Evolutionary conservation across 306 rosid species (phyloP).

Genomic region (Medicago lupulina): DNA sequence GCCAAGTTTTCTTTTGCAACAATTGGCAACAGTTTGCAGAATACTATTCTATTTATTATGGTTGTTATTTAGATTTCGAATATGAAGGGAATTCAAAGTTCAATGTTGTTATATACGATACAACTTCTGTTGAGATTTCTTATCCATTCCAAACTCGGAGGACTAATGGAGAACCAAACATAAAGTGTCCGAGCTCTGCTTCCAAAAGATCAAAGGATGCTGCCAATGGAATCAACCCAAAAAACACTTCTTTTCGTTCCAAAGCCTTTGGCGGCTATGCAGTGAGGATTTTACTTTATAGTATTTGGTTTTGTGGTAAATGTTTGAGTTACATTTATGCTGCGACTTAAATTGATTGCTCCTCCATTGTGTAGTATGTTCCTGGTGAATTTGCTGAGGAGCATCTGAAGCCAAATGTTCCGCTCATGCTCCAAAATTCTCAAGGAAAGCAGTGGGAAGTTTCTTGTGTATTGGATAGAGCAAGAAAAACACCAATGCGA

Average conservation of each 20-base stretch:
- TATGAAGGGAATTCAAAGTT: slow-evolving; percentile 44
- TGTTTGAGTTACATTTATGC: neutral
- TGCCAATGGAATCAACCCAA: slow-evolving; percentile 7
- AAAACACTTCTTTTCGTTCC: slow-evolving; percentile 39
- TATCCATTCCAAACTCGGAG: slow-evolving; percentile 22
- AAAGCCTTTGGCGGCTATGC: neutral
- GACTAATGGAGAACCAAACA: neutral
- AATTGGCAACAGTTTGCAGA: slow-evolving; percentile 35
- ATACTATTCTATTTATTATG: slow-evolving; percentile 28
- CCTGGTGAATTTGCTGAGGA: slow-evolving; percentile 30
- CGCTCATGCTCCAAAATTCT: slow-evolving; percentile 22
- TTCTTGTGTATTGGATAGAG: neutral
- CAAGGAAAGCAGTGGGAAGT: no score
- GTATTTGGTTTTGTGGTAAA: neutral
- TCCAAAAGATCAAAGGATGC: neutral
- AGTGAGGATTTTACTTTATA: slow-evolving; percentile 39
- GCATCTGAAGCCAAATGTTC: slow-evolving; percentile 14
- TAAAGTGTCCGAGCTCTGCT: neutral
- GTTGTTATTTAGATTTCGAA: slow-evolving; percentile 31
- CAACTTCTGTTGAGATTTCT: slow-evolving; percentile 36
- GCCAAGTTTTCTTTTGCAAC: neutral
- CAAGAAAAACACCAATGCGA: neutral
- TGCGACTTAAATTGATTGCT: neutral
- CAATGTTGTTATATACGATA: slow-evolving; percentile 36
- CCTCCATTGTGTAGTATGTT: slow-evolving; percentile 43